These are phyloP conservation scores for Candida fluviatilis DNA, from an alignment of 805 yeast species.

Conservation along the genomic window DNA sequence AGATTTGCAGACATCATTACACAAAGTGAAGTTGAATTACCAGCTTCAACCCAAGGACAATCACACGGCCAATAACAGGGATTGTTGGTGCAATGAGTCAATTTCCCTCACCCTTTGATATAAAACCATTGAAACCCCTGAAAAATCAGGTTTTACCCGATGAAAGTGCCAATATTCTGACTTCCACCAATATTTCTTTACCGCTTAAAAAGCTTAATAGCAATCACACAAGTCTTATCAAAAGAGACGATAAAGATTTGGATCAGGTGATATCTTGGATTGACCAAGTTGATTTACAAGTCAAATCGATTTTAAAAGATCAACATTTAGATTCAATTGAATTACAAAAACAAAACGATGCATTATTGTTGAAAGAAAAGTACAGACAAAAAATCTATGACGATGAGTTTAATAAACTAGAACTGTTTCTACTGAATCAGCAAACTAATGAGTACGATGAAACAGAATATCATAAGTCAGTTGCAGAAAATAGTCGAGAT, in stretches of 20 bases:
- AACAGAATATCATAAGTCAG: neutral
- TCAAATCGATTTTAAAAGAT: conserved; percentile 12
- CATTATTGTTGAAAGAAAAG: conserved; percentile 18
- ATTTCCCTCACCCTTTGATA: conserved; percentile 20
- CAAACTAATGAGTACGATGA: conserved; percentile 3
- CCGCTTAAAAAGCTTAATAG: neutral
- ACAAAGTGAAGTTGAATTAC: no score
- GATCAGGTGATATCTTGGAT: conserved; percentile 29
- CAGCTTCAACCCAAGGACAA: no score
- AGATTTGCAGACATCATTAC: no score
- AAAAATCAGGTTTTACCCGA: neutral
- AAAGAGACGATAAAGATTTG: conserved; percentile 5
- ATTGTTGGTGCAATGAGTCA: conserved; percentile 8
- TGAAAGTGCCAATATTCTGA: neutral
- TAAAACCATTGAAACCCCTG: conserved; percentile 6
- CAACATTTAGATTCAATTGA: conserved; percentile 15
- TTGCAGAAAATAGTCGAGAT: neutral
- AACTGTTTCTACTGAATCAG: conserved; percentile 2
- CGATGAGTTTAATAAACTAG: conserved; percentile 12
- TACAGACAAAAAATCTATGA: conserved; percentile 18
- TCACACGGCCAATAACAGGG: neutral
- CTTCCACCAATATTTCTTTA: neutral
- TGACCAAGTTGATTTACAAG: conserved; percentile 20
- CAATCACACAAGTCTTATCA: neutral
- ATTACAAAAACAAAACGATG: conserved; percentile 15